These are phyloP conservation scores for Malus hybrid DNA, from an alignment of 331 rosid species.

Conservation along the genomic window DNA sequence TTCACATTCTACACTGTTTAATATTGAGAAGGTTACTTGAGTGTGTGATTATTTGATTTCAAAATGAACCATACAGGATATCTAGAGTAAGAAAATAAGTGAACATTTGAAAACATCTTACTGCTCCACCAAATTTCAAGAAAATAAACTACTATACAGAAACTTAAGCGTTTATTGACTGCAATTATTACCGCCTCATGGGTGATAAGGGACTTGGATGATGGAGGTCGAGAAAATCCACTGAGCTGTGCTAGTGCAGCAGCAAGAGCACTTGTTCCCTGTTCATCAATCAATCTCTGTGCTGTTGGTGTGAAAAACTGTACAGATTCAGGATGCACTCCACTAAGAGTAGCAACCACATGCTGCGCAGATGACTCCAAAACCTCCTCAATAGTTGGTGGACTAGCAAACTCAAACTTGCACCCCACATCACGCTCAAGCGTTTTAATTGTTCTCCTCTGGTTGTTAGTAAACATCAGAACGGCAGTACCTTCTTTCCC, in stretches of 20 bases:
- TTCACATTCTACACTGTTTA: background rate
- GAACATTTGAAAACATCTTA: background rate
- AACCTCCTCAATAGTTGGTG: slow-evolving; percentile 68
- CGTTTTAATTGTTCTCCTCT: slow-evolving; percentile 91
- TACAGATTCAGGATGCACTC: slow-evolving; percentile 86
- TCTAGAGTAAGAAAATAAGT: background rate
- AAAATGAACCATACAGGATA: background rate
- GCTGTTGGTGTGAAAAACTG: slow-evolving; percentile 85
- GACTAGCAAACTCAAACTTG: slow-evolving; percentile 72
- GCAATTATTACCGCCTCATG: slow-evolving; percentile 70
- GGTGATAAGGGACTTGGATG: slow-evolving; percentile 76
- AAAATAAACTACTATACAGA: background rate
- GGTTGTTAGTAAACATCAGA: slow-evolving; percentile 82
- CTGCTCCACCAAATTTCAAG: background rate
- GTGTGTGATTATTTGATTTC: background rate
- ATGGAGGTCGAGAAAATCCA: slow-evolving; percentile 91
- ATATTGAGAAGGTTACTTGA: background rate
- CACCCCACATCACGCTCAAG: slow-evolving; percentile 98
- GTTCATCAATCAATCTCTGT: slow-evolving; percentile 70
- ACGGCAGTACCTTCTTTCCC: slow-evolving; percentile 85
- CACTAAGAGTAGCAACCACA: slow-evolving; percentile 71
- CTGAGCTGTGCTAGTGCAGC: slow-evolving; percentile 96
- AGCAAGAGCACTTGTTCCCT: slow-evolving; percentile 80
- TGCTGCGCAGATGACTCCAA: slow-evolving; percentile 86
- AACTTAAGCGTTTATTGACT: background rate